These are phyloP conservation scores for Phytophthora hybrid DNA, from an alignment of 352 stramenopile species.

Conservation along the genomic window DNA sequence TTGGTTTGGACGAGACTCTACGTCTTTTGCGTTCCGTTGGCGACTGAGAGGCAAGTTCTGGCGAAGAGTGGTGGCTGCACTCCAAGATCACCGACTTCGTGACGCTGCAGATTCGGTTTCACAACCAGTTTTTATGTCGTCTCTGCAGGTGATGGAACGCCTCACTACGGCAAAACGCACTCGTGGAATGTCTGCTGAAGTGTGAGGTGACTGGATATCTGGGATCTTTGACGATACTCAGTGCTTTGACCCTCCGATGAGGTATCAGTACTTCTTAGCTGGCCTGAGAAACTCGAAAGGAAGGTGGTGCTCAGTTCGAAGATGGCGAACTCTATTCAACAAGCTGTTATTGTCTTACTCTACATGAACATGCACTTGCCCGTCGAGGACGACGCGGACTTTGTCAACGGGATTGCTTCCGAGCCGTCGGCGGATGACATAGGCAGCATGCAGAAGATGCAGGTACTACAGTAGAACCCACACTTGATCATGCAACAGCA, in stretches of 20 bases:
- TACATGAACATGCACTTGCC: not conserved
- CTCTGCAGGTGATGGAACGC: not conserved
- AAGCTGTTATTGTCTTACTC: not conserved
- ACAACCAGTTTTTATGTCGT: not conserved
- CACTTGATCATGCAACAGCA: not conserved
- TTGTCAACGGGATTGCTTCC: not conserved
- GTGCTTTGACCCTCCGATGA: not conserved
- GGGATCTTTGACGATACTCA: not conserved
- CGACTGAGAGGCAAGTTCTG: conserved; percentile 1
- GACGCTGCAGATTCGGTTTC: not conserved
- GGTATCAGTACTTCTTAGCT: conserved; percentile 1
- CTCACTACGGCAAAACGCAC: not conserved
- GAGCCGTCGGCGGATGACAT: not conserved
- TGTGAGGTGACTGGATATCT: not conserved
- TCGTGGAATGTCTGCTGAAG: not conserved
- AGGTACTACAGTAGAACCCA: not conserved
- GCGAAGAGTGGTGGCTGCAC: conserved; percentile 3
- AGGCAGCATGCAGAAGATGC: not conserved
- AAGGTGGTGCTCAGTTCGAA: not conserved
- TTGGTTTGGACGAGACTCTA: not conserved
- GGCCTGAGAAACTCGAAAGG: not conserved
- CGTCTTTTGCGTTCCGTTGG: not conserved
- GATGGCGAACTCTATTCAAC: not conserved
- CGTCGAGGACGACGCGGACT: not conserved
- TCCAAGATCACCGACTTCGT: not conserved